phyloP scores from a whole-genome alignment of 1,139 yeast genomes.

The Blastobotrys serpentis region DNA sequence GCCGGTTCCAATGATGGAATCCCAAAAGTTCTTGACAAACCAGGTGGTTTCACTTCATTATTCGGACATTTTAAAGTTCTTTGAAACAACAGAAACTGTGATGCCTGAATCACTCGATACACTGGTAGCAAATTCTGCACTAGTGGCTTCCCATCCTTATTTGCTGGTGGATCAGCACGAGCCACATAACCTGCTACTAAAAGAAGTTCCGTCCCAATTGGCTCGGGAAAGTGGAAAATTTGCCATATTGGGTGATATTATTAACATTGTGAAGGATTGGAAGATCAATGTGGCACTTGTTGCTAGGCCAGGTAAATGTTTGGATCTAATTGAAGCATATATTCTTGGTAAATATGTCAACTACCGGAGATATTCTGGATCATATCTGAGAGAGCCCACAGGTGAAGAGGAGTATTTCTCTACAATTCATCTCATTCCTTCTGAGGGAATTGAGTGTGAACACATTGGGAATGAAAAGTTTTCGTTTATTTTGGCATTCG shows the following conservation, averaged over 20 bases:
- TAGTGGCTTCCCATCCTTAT: slow-evolving; percentile 87
- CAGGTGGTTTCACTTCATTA: slow-evolving; percentile 89
- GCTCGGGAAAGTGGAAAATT: slow-evolving; percentile 88
- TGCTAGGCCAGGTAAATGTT: slow-evolving; percentile 57
- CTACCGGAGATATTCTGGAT: slow-evolving; percentile 66
- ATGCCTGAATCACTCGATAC: slow-evolving; percentile 60
- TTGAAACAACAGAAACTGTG: slow-evolving; percentile 60
- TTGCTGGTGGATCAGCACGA: slow-evolving; percentile 77
- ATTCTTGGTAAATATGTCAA: slow-evolving; percentile 66
- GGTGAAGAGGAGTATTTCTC: slow-evolving; percentile 28
- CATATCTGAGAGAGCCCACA: slow-evolving; percentile 30
- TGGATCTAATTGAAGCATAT: slow-evolving; percentile 78
- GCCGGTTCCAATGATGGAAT: slow-evolving; percentile 75
- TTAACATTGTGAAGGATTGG: slow-evolving; percentile 42
- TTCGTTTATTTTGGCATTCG: slow-evolving; percentile 68
- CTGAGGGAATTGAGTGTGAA: slow-evolving; percentile 31
- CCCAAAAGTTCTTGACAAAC: slow-evolving; percentile 88
- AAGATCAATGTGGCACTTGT: slow-evolving; percentile 48
- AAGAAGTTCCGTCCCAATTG: slow-evolving; percentile 72
- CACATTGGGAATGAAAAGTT: slow-evolving; percentile 40
- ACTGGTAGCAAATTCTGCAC: slow-evolving; percentile 69
- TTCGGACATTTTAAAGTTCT: slow-evolving; percentile 83
- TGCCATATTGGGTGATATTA: slow-evolving; percentile 56
- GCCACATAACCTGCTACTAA: slow-evolving; percentile 75
- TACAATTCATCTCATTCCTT: slow-evolving; percentile 38